Base-by-base conservation (phyloP, 192 early-diverging fungal species). In the Chytriomyces hyalinus region DNA sequence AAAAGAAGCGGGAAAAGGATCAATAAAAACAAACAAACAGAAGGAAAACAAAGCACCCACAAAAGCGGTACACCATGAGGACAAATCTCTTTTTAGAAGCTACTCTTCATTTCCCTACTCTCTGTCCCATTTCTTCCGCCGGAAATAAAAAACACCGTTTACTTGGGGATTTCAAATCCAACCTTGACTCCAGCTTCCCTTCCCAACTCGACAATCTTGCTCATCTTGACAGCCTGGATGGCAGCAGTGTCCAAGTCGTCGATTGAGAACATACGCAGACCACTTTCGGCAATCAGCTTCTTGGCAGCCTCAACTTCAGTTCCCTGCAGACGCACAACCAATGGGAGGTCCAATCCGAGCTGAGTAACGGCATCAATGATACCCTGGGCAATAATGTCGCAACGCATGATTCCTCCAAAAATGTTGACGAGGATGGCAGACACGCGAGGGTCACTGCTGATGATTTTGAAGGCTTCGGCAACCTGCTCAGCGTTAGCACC, bases 351-450 rank as follows among this genome's bases (percentile, higher is more conserved):
- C 61, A 99, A 89, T 57, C 93, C 93, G 49, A 99, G 87, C 75
- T 96, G 89, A 78, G 92, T 88, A 47, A 97, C 93, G 61, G 96
- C 97, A 8, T 92, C 90, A 85, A 99, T 97, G 80, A 99, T 96
- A 82, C 96, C 97, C 84, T 99, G 89, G 46, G 97, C 96, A 87
- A 98, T 96, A 65, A 99, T 91, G 83, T 97, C 96, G 85, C 96
- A 99, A 68, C 96, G 92, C 96, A 99, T 99, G 82, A 99, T 99
- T 68, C 96, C 97, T 77, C 97, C 96, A 80, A 99, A 99, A 81
- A 99, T 99, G 89, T 99, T 99, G 78, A 97, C 96, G 77, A 99
- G 93, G 77, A 96, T 95, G 61, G 95, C 94, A 17, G 93, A 92
- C 13, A 99, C 85, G 65, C 88, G 87, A 24, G 94, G 91, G 76